These are phyloP conservation scores for Mycena haematopus DNA, from an alignment of 768 basidiomycete genomes.

Conservation along the genomic window DNA sequence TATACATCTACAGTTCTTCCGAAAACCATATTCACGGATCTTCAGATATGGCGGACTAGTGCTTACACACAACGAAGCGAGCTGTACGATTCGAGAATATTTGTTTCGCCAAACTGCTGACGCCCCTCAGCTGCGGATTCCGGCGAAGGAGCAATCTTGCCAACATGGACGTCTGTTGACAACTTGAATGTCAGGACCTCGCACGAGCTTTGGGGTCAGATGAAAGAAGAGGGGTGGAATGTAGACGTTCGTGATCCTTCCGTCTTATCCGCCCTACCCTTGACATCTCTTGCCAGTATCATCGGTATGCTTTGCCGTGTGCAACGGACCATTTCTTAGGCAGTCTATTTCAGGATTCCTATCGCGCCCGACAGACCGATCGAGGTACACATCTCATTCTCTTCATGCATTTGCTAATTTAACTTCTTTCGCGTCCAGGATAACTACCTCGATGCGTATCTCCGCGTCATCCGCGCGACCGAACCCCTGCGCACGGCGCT, in stretches of 20 bases:
- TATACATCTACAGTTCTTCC: constrained; percentile 20
- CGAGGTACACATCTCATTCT: constrained; percentile 44
- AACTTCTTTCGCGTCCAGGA: constrained; percentile 54
- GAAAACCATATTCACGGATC: constrained; percentile 8
- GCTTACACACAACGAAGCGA: constrained; percentile 87
- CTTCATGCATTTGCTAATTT: background rate
- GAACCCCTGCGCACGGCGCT: constrained; percentile 84
- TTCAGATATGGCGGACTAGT: constrained; percentile 86
- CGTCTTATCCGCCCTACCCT: constrained; percentile 17
- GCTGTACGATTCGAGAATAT: constrained; percentile 53
- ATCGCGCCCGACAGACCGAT: constrained; percentile 92
- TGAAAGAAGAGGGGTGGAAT: constrained; percentile 86
- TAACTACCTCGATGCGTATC: constrained; percentile 95
- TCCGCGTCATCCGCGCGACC: constrained; percentile 76
- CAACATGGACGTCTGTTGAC: constrained; percentile 95
- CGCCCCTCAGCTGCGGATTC: constrained; percentile 53
- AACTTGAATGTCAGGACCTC: constrained; percentile 83
- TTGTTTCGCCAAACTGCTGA: constrained; percentile 5
- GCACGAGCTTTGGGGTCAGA: constrained; percentile 81
- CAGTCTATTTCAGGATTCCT: constrained; percentile 68
- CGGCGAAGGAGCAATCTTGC: constrained; percentile 83
- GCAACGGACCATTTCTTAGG: background rate
- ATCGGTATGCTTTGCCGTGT: constrained; percentile 56
- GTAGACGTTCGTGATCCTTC: constrained; percentile 67
- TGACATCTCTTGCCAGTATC: constrained; percentile 57